These are phyloP conservation scores for Pycnococcus provasolii DNA, from an alignment of 139 green algal genomes.

Conservation along the genomic window DNA sequence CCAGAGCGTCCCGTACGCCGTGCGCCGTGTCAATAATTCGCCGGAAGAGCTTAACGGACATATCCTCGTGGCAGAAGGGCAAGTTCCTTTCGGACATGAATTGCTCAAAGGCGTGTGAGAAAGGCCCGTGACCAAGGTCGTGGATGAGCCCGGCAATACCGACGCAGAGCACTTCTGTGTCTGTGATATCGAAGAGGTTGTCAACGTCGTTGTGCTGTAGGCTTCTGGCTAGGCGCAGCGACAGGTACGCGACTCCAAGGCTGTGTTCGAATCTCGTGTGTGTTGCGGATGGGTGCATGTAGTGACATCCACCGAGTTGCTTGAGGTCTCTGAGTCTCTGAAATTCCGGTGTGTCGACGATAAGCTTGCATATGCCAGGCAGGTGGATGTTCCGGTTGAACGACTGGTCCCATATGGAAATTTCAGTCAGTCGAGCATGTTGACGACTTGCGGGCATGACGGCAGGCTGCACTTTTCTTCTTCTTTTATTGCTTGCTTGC, in stretches of 20 bases:
- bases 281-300: conserved; percentile 52
- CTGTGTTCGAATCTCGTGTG: conserved; percentile 75
- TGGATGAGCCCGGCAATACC: conserved; percentile 63
- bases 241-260: conserved; percentile 41
- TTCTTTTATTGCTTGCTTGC: too few relatives aligned
- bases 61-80: conserved; percentile 57
- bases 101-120: conserved; percentile 51
- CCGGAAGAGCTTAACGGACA: conserved; percentile 43
- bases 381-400: too few relatives aligned
- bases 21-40: too few relatives aligned
- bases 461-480: too few relatives aligned
- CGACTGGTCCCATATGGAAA: too few relatives aligned
- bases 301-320: conserved; percentile 54
- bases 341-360: conserved; percentile 65
- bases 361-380: too few relatives aligned
- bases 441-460: too few relatives aligned
- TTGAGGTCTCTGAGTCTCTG: conserved; percentile 67
- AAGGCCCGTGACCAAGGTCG: conserved; percentile 88
- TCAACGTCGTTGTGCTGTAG: conserved; percentile 44
- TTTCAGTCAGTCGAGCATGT: too few relatives aligned
- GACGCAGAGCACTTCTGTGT: conserved; percentile 40
- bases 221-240: conserved; percentile 6
- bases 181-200: conserved; percentile 29
- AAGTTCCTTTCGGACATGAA: conserved; percentile 2
- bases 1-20: too few relatives aligned